Conservation (phyloP, 352 stramenopile species). For the Phytophthora litchii region DNA sequence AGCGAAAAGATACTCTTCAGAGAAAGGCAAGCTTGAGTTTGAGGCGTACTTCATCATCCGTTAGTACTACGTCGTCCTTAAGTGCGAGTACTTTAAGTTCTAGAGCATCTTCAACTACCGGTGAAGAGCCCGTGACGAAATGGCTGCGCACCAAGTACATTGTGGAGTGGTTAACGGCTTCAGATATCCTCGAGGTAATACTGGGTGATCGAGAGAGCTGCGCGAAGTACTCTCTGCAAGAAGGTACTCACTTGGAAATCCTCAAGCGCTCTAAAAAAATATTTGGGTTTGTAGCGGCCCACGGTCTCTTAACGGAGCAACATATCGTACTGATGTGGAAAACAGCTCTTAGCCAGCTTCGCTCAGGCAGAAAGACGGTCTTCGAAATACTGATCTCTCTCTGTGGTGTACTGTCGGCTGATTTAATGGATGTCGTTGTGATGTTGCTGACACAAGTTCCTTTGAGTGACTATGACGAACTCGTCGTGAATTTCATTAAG, state of each 20-base stretch:
- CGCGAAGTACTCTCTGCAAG: conserved; percentile 71
- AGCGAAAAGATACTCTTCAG: conserved; percentile 64
- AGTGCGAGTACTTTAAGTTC: conserved; percentile 33
- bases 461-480: conserved; percentile 73
- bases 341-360: conserved; percentile 68
- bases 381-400: conserved; percentile 79
- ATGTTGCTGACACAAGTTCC: conserved; percentile 77
- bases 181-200: conserved; percentile 83
- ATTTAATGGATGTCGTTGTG: conserved; percentile 80
- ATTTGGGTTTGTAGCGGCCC: conserved; percentile 67
- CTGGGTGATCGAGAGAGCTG: conserved; percentile 73
- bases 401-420: conserved; percentile 65
- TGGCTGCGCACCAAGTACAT: conserved; percentile 80
- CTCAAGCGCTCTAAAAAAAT: conserved; percentile 78
- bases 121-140: conserved; percentile 47
- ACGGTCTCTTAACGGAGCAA: conserved; percentile 61
- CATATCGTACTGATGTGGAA: conserved; percentile 83
- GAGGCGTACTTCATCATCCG: conserved; percentile 41
- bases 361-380: conserved; percentile 68
- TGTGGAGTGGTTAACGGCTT: conserved; percentile 80
- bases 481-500: conserved; percentile 80
- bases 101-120: conserved; percentile 32
- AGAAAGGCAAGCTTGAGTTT: conserved; percentile 69
- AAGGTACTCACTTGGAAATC: conserved; percentile 83
- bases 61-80: conserved; percentile 36